phyloP scores from a whole-genome alignment of 805 yeast genomes.

The Candida sonorensis region DNA sequence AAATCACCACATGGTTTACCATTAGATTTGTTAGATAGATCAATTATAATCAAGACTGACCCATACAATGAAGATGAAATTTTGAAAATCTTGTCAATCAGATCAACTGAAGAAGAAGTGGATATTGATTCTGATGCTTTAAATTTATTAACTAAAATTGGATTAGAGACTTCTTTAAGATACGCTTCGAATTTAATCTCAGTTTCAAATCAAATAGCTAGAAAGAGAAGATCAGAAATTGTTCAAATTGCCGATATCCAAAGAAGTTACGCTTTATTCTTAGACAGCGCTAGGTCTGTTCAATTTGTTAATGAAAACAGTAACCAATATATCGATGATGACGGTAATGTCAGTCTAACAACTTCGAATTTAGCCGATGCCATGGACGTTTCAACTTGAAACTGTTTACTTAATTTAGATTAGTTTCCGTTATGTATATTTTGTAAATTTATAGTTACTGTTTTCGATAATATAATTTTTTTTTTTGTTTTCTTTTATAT shows the following conservation, averaged over 20 bases:
- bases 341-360: constrained; percentile 64
- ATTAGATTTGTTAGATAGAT: constrained; percentile 85
- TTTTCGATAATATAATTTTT: neutral
- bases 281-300: constrained; percentile 81
- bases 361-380: too few species aligned
- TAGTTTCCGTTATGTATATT: too few species aligned
- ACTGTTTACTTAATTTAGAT: too few species aligned
- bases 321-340: constrained; percentile 65
- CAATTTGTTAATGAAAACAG: constrained; percentile 48
- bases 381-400: constrained; percentile 28
- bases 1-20: constrained; percentile 96
- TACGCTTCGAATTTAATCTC: constrained; percentile 87
- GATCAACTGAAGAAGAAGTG: constrained; percentile 73
- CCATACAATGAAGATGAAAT: constrained; percentile 86
- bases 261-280: constrained; percentile 74
- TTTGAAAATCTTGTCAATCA: constrained; percentile 69
- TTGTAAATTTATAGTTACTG: too few species aligned
- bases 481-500: neutral
- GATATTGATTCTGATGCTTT: constrained; percentile 64
- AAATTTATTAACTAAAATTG: constrained; percentile 65
- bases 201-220: constrained; percentile 81
- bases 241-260: constrained; percentile 62
- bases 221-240: constrained; percentile 67
- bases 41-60: constrained; percentile 84
- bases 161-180: constrained; percentile 74